A percentile compares a stretch with the other conserved stretches of the same genome.
Evolutionary conservation across 2,329 filamentous ascomycete species (phyloP).

Genomic region (Fragosphaeria purpurea): DNA sequence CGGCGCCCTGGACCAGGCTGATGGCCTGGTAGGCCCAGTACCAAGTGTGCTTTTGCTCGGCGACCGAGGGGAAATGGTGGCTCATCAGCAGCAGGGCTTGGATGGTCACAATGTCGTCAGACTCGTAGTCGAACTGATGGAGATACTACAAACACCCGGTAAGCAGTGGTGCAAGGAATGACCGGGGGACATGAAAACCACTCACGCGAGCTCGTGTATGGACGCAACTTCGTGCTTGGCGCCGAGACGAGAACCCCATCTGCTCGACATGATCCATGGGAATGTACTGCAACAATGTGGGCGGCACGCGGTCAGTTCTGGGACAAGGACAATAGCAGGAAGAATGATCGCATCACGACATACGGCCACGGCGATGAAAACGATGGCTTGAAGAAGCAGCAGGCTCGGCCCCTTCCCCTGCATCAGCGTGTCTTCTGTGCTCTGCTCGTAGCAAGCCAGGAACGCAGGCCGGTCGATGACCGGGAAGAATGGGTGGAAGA

Average conservation of each 20-base stretch:
- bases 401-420: not conserved
- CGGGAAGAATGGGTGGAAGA: conserved; percentile 15
- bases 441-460: conserved; percentile 6
- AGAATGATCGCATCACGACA: not conserved
- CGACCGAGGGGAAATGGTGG: conserved; percentile 15
- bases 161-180: no score
- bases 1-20: conserved; percentile 12
- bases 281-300: not conserved
- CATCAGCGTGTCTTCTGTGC: not conserved
- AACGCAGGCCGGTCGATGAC: conserved; percentile 12
- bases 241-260: conserved; percentile 8
- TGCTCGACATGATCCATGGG: not conserved
- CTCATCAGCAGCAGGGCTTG: conserved; percentile 14
- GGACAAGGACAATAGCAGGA: no score
- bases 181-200: not conserved
- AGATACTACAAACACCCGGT: conserved; percentile 6
- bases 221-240: conserved; percentile 8
- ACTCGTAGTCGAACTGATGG: conserved; percentile 14
- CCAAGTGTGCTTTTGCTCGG: conserved; percentile 16
- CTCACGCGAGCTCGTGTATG: conserved; percentile 9
- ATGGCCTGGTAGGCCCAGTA: conserved; percentile 15
- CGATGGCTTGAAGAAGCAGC: not conserved
- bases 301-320: no score
- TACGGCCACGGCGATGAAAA: not conserved
- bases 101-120: conserved; percentile 11